phyloP scores from a whole-genome alignment of 2,329 filamentous ascomycete species.

The Hymenoscyphus infarciens region DNA sequence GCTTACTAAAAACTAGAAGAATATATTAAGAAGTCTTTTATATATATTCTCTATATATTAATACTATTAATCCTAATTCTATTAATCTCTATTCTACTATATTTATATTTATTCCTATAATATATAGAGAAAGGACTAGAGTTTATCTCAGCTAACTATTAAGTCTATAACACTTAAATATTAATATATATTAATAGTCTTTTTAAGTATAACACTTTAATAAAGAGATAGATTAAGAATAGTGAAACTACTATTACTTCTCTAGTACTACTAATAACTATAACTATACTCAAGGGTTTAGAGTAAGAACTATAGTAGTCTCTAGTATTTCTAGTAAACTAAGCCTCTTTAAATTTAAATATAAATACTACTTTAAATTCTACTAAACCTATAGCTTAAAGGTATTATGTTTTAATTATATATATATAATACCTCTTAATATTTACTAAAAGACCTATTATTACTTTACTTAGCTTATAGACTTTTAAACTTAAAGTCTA shows the following conservation, averaged over 20 bases:
- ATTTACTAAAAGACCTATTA: too few species aligned
- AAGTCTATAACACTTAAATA: conserved; percentile 1
- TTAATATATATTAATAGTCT: conserved; percentile 18
- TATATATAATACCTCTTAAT: too few species aligned
- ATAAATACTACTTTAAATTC: conserved; percentile 14
- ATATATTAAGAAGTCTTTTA: too few species aligned
- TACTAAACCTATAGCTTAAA: conserved; percentile 24
- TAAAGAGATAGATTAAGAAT: conserved; percentile 13
- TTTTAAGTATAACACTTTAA: conserved; percentile 17
- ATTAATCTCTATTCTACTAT: too few species aligned
- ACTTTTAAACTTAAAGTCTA: too few species aligned
- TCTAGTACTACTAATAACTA: neutral
- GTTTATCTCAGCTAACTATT: neutral
- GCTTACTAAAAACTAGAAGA: too few species aligned
- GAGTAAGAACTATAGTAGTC: conserved; percentile 2
- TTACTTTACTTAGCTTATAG: too few species aligned
- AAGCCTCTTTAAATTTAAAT: neutral
- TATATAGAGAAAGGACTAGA: too few species aligned
- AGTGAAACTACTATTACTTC: neutral
- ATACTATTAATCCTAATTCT: too few species aligned
- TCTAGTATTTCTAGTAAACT: conserved; percentile 8
- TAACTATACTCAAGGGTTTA: neutral
- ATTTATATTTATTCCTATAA: too few species aligned
- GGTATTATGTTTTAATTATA: conserved; percentile 50
- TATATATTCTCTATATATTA: too few species aligned